Conservation (phyloP, 345 rosid species). For the Linum lewisii region DNA sequence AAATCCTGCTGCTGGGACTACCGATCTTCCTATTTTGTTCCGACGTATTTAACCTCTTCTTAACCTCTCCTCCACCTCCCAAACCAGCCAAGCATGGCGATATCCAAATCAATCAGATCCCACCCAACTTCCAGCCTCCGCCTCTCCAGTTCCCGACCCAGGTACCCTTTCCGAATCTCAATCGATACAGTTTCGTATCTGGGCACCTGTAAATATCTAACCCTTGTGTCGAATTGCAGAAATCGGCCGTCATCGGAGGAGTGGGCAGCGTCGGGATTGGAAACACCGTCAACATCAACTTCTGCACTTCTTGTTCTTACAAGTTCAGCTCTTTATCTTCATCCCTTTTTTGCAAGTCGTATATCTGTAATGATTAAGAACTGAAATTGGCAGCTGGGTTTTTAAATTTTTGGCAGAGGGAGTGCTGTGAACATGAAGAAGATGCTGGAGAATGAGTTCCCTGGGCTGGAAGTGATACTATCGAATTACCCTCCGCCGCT, state of each 20-base stretch:
- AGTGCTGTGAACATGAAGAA: constrained; percentile 24
- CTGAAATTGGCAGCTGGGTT: neutral
- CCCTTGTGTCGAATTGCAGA: constrained; percentile 14
- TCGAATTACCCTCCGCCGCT: constrained; percentile 23
- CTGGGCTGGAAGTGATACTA: constrained; percentile 18
- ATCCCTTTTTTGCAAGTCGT: too few relatives aligned
- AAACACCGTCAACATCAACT: constrained; percentile 18
- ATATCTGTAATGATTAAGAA: neutral
- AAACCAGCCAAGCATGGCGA: constrained; percentile 5
- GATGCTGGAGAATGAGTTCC: constrained; percentile 25
- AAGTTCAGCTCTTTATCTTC: constrained; percentile 13
- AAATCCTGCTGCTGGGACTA: constrained; percentile 20
- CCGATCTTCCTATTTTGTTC: constrained; percentile 23
- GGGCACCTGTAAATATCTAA: neutral
- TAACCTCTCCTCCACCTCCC: constrained; percentile 6
- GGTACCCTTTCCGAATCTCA: neutral
- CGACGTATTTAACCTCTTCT: constrained; percentile 20
- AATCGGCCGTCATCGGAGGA: constrained; percentile 10
- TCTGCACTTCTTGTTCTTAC: constrained; percentile 30
- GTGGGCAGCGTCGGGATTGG: constrained; percentile 18
- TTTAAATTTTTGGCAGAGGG: too few relatives aligned
- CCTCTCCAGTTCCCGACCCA: constrained; percentile 16
- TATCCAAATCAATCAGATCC: constrained; percentile 1
- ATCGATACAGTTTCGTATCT: neutral
- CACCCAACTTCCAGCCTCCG: constrained; percentile 7